Percentiles rank a stretch among this genome's conserved stretches.
Conservation (phyloP, 2,329 filamentous ascomycete genomes). For the Elsinoe arachidis region DNA sequence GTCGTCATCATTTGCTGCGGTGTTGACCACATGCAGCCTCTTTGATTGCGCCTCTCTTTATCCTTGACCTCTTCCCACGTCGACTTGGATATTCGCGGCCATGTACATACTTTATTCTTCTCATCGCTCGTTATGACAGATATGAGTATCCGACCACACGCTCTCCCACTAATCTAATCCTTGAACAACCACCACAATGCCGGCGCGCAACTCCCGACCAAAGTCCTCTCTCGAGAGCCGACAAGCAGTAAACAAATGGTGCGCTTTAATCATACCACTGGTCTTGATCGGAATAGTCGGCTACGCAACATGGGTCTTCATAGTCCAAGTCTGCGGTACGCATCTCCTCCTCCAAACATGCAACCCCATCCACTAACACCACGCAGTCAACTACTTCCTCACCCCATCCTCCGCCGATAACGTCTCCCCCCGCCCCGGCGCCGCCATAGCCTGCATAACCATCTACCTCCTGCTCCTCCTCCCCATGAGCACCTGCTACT, state of each 20-base stretch:
- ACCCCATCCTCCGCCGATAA: constrained; percentile 30
- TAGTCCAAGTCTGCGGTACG: constrained; percentile 58
- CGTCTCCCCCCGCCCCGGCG: constrained; percentile 38
- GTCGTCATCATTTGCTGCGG: not conserved
- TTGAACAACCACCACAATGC: not conserved
- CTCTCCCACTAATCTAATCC: not conserved
- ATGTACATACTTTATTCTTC: not conserved
- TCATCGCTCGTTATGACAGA: not conserved
- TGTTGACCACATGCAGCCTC: not conserved
- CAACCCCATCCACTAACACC: not conserved
- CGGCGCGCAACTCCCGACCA: constrained; percentile 9
- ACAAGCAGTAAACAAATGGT: constrained; percentile 44
- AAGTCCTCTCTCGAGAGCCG: constrained; percentile 15
- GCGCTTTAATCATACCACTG: constrained; percentile 59
- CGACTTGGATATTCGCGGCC: not conserved
- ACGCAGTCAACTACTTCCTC: constrained; percentile 63
- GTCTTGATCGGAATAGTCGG: constrained; percentile 57
- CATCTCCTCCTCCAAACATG: not conserved
- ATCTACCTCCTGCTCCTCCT: constrained; percentile 66
- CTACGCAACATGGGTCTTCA: constrained; percentile 64
- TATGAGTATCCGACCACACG: not conserved
- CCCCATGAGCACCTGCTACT: constrained; percentile 57
- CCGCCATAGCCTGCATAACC: constrained; percentile 61
- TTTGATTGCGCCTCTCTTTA: constrained; percentile 5
- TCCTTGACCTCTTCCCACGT: not conserved